These are phyloP conservation scores for Ustulina deusta DNA, from an alignment of 2,329 filamentous ascomycete genomes.

Conservation along the genomic window DNA sequence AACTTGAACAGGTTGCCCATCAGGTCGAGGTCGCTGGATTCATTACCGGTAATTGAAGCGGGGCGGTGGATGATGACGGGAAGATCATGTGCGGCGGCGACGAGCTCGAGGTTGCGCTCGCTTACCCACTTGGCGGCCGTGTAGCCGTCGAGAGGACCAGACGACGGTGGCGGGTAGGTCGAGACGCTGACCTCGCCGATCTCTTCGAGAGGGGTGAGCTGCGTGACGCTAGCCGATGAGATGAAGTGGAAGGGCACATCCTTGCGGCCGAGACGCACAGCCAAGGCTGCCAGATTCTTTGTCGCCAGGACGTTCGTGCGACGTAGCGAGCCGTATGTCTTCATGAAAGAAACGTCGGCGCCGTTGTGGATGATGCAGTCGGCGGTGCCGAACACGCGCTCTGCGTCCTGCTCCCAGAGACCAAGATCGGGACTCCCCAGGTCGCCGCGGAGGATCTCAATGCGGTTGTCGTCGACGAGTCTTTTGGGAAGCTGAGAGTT, in stretches of 20 bases:
- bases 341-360: conserved; percentile 47
- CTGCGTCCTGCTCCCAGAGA: conserved; percentile 46
- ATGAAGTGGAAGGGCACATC: conserved; percentile 21
- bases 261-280: background rate
- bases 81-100: conserved; percentile 3
- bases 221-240: too few species aligned
- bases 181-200: conserved; percentile 42
- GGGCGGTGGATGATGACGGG: conserved; percentile 22
- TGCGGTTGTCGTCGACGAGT: conserved; percentile 35
- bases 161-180: conserved; percentile 29
- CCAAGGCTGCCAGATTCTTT: conserved; percentile 41
- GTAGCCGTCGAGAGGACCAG: conserved; percentile 19
- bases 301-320: conserved; percentile 46
- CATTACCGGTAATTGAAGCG: background rate
- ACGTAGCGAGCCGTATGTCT: conserved; percentile 44
- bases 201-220: background rate
- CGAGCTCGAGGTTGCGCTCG: conserved; percentile 45
- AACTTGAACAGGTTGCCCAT: conserved; percentile 3
- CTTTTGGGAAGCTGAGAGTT: background rate
- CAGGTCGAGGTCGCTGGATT: background rate
- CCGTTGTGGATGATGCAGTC: conserved; percentile 63
- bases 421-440: conserved; percentile 51
- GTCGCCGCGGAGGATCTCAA: conserved; percentile 51
- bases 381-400: conserved; percentile 43
- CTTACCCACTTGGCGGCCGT: conserved; percentile 41